Evolutionary conservation across 192 early-diverging fungal species (phyloP).

Genomic region (Physocladia obscura): DNA sequence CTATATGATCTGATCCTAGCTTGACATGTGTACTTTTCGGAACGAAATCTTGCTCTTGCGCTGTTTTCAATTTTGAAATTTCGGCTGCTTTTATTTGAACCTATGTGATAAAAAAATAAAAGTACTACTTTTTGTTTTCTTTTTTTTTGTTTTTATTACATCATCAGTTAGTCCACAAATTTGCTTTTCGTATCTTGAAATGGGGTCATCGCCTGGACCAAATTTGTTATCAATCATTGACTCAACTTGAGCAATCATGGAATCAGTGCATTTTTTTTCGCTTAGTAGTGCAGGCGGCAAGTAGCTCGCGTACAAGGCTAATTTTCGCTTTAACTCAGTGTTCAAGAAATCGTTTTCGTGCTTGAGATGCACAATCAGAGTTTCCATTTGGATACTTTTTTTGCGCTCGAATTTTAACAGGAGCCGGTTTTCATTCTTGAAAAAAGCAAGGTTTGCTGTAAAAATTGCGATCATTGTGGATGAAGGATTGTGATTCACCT

Average conservation of each 20-base stretch:
- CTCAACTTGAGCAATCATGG: slow-evolving; percentile 32
- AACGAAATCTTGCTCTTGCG: slow-evolving; percentile 43
- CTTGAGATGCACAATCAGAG: slow-evolving; percentile 32
- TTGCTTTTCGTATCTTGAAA: slow-evolving; percentile 38
- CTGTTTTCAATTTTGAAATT: slow-evolving; percentile 26
- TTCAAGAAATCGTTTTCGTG: slow-evolving; percentile 43
- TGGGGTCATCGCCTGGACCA: slow-evolving; percentile 41
- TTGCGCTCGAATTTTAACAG: slow-evolving; percentile 52
- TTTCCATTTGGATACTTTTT: slow-evolving; percentile 39
- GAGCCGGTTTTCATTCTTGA: slow-evolving; percentile 50
- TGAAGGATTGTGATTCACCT: neutral
- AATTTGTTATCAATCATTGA: slow-evolving; percentile 23
- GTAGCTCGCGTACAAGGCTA: slow-evolving; percentile 50
- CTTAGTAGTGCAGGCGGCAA: slow-evolving; percentile 41
- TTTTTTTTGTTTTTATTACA: no score
- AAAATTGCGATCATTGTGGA: neutral
- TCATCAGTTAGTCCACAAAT: slow-evolving; percentile 30
- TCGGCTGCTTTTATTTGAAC: slow-evolving; percentile 14
- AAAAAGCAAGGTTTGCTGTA: no score
- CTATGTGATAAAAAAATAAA: neutral
- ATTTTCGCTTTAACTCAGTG: slow-evolving; percentile 41
- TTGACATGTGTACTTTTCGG: slow-evolving; percentile 28
- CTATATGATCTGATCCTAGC: slow-evolving; percentile 28
- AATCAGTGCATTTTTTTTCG: slow-evolving; percentile 40
- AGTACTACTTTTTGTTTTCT: no score